Evolutionary conservation across 2,329 filamentous ascomycete genomes (phyloP).

Genomic region (Metarhizium sp.): DNA sequence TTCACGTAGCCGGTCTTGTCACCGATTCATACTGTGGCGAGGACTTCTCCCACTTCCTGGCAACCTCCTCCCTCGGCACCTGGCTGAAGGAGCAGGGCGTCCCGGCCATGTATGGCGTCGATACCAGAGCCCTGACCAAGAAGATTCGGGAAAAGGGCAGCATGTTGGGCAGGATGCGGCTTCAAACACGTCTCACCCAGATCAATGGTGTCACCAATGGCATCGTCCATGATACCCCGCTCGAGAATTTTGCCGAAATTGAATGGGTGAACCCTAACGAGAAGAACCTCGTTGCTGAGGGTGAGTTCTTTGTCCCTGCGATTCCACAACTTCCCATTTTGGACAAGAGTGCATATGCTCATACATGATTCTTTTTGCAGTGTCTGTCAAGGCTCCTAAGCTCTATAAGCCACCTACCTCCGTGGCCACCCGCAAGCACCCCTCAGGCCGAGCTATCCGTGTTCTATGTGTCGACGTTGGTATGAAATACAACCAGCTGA

Average conservation of each 20-base stretch:
- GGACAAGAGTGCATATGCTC: slow-evolving; percentile 26
- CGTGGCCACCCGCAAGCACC: slow-evolving; percentile 69
- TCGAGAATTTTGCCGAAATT: slow-evolving; percentile 59
- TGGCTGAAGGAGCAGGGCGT: slow-evolving; percentile 96
- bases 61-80: slow-evolving; percentile 77
- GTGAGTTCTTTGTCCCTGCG: slow-evolving; percentile 45
- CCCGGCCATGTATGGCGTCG: slow-evolving; percentile 89
- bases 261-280: slow-evolving; percentile 90
- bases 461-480: slow-evolving; percentile 93
- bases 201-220: slow-evolving; percentile 32
- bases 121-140: slow-evolving; percentile 90
- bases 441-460: slow-evolving; percentile 77
- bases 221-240: slow-evolving; percentile 17
- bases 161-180: slow-evolving; percentile 86
- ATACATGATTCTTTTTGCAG: slow-evolving; percentile 36
- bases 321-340: slow-evolving; percentile 4
- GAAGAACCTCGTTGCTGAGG: slow-evolving; percentile 88
- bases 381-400: slow-evolving; percentile 80
- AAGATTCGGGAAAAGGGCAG: slow-evolving; percentile 88
- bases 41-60: slow-evolving; percentile 90
- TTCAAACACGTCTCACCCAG: slow-evolving; percentile 43
- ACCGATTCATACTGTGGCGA: slow-evolving; percentile 89
- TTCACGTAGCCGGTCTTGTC: slow-evolving; percentile 88
- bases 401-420: slow-evolving; percentile 70
- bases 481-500: slow-evolving; percentile 95